Percentiles rank a stretch among this genome's conserved stretches.
These are phyloP conservation scores for Cymbidium sinense DNA, from an alignment of 106 monocot species.

Conservation along the genomic window DNA sequence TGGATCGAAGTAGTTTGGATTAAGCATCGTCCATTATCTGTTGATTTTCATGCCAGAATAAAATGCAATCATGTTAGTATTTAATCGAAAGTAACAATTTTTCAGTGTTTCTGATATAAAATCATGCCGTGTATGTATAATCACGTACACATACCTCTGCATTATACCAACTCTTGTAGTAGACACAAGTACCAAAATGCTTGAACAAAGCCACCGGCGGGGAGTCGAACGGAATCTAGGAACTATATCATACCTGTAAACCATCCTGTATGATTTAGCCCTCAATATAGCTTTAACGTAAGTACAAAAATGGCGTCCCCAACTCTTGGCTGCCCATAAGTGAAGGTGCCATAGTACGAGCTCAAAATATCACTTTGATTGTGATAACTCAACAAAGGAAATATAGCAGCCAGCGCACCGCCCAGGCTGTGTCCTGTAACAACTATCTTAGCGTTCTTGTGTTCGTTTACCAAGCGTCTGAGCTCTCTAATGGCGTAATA, in stretches of 20 bases:
- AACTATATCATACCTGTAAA: constrained; percentile 44
- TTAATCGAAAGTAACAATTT: not conserved
- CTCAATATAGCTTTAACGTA: constrained; percentile 10
- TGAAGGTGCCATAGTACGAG: constrained; percentile 19
- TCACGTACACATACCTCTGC: not conserved
- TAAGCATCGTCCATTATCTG: constrained; percentile 25
- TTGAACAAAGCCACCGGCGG: constrained; percentile 32
- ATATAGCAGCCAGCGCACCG: constrained; percentile 38
- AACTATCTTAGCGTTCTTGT: constrained; percentile 29
- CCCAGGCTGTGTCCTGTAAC: constrained; percentile 53
- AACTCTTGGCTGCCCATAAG: constrained; percentile 49
- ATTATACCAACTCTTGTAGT: constrained; percentile 17
- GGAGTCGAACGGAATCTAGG: constrained; percentile 46
- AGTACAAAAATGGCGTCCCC: constrained; percentile 21
- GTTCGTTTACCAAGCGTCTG: not conserved
- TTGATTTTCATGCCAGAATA: not conserved
- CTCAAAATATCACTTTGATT: constrained; percentile 16
- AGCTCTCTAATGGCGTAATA: constrained; percentile 41
- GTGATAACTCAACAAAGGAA: constrained; percentile 33
- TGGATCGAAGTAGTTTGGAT: constrained; percentile 31
- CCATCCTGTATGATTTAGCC: constrained; percentile 31
- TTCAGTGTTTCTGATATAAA: no score
- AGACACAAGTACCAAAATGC: constrained; percentile 40
- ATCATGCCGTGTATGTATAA: not conserved
- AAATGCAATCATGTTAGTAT: not conserved